phyloP scores from a whole-genome alignment of 306 rosid species.

The Pyrus betulifolia region DNA sequence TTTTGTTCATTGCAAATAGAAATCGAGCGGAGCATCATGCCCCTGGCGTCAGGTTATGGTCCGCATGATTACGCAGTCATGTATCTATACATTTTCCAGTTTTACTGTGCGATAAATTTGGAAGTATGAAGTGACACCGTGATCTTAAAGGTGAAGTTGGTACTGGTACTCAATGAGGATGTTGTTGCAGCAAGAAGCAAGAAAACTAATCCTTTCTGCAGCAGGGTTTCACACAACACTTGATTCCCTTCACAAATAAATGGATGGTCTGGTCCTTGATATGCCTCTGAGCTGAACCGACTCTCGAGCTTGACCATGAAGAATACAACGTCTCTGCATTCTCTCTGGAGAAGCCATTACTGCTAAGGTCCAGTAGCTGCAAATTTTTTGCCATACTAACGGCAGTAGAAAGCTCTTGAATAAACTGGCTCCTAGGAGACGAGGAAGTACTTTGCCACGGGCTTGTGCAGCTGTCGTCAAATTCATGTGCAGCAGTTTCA shows the following conservation, averaged over 20 bases:
- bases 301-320: conserved; percentile 60
- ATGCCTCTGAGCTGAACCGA: conserved; percentile 48
- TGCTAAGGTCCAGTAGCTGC: conserved; percentile 69
- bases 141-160: too few species aligned
- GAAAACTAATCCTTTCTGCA: conserved; percentile 52
- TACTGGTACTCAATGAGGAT: not conserved
- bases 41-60: too few species aligned
- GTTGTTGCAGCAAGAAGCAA: not conserved
- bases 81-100: too few species aligned
- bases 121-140: too few species aligned
- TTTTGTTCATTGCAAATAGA: too few species aligned
- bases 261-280: conserved; percentile 45
- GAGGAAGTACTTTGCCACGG: conserved; percentile 40
- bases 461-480: conserved; percentile 55
- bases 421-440: conserved; percentile 30
- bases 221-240: conserved; percentile 80
- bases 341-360: conserved; percentile 48
- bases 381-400: conserved; percentile 49
- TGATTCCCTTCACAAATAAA: conserved; percentile 45
- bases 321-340: conserved; percentile 43
- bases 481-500: conserved; percentile 48
- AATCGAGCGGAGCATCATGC: too few species aligned
- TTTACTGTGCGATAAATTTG: too few species aligned
- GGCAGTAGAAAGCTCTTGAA: conserved; percentile 48
- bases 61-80: too few species aligned